Evolutionary conservation across 2,329 filamentous ascomycete genomes (phyloP), one percentile per base, ranked within the genome.

Genomic region (Pestalotiopsis sp.): DNA sequence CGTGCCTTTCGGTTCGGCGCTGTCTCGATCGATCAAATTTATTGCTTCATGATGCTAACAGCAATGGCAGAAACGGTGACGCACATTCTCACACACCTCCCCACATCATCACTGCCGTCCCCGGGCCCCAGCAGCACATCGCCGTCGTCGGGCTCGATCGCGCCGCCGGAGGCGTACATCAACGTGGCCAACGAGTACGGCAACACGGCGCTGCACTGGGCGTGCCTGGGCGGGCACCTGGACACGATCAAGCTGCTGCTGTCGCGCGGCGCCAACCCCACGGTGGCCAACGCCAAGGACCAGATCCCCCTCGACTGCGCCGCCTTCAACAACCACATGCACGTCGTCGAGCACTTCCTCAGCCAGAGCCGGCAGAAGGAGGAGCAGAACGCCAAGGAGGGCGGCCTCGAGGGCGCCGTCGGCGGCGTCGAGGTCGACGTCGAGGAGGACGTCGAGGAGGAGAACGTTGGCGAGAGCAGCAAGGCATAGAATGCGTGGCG

Each of bases 171-270:
- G 13, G 38, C 85, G 0, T 89, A 91, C 73, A 80, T 94, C 27
- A 92, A 94, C 74, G 83, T 86, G 2, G 85, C 88, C 70, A 99
- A 99, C 77, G 84, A 90, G 70, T 91, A 92, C 60, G 95, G 94
- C 59, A 98, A 98, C 82, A 98, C 95, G 0, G 89, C 94, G 0
- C 84, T 99, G 68, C 96, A 99, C 82, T 98, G 95, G 95, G 95
- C 95, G 0, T 93, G 94, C 0, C 83, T 98, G 67, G 96, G 97
- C 67, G 95, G 95, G 1, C 95, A 98, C 76, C 83, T 98, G 3
- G 88, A 91, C 5, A 88, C 90, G 3, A 93, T 97, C 6, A 93
- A 95, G 82, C 82, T 90, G 0, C 86, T 99, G 13, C 85, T 97
- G 1, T 89, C 90, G 59, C 85, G 89, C 2, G 94, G 94, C 2